Conservation (phyloP, 2,329 filamentous ascomycete genomes). For the Aspergillus niger region DNA sequence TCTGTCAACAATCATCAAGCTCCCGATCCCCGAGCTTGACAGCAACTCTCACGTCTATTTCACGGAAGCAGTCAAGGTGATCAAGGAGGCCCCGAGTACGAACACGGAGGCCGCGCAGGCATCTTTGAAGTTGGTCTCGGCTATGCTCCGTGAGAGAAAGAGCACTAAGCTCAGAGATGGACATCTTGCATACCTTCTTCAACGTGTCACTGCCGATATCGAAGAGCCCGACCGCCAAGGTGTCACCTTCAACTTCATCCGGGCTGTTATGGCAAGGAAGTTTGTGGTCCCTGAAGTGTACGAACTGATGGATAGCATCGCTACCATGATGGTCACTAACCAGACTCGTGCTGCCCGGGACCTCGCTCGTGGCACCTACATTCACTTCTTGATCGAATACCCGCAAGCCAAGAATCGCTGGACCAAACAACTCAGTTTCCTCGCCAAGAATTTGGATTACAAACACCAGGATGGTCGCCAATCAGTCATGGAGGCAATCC, state of each 20-base stretch:
- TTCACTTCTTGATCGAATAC: slow-evolving; percentile 93
- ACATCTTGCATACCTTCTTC: slow-evolving; percentile 78
- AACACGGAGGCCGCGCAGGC: slow-evolving; percentile 84
- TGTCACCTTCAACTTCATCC: slow-evolving; percentile 90
- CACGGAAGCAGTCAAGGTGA: slow-evolving; percentile 78
- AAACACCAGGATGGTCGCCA: slow-evolving; percentile 83
- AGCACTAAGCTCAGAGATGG: slow-evolving; percentile 76
- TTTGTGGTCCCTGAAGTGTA: slow-evolving; percentile 86
- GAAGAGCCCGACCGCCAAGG: slow-evolving; percentile 92
- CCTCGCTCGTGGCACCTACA: slow-evolving; percentile 82
- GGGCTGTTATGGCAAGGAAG: slow-evolving; percentile 80
- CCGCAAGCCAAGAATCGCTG: slow-evolving; percentile 88
- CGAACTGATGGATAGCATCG: slow-evolving; percentile 85
- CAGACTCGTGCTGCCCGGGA: slow-evolving; percentile 86
- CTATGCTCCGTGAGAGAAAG: slow-evolving; percentile 78
- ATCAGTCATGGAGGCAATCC: slow-evolving; percentile 89
- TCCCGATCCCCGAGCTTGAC: slow-evolving; percentile 71
- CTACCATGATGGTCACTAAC: slow-evolving; percentile 93
- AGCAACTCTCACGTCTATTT: slow-evolving; percentile 75
- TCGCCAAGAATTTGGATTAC: slow-evolving; percentile 89
- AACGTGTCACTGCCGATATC: slow-evolving; percentile 80
- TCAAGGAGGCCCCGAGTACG: slow-evolving; percentile 75
- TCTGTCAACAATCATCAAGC: slow-evolving; percentile 80
- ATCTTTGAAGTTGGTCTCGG: slow-evolving; percentile 82
- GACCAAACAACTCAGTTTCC: slow-evolving; percentile 83